Conservation (phyloP, 352 stramenopile genomes). For the Pythium oligandrum region DNA sequence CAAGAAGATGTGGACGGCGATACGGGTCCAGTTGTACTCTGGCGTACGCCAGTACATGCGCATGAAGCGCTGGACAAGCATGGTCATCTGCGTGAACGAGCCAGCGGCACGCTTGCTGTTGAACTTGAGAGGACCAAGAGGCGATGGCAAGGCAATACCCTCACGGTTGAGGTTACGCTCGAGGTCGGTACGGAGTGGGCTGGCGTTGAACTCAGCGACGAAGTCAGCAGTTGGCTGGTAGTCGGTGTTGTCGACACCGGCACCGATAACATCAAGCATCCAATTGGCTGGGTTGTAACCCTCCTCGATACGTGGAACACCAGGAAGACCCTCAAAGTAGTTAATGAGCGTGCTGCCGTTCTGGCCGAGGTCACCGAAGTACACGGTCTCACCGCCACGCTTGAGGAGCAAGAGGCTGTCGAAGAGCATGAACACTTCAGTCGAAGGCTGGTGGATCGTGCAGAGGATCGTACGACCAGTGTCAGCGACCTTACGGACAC, state of each 20-base stretch:
- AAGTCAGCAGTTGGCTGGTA: slow-evolving; percentile 5
- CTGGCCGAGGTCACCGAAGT: slow-evolving; percentile 25
- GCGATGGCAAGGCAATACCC: slow-evolving; percentile 7
- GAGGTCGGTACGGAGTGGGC: slow-evolving; percentile 3
- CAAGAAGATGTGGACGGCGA: slow-evolving; percentile 50
- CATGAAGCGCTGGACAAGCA: slow-evolving; percentile 16
- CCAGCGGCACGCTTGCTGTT: slow-evolving; percentile 17
- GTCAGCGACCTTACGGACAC: slow-evolving; percentile 63
- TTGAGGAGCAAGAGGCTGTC: slow-evolving; percentile 71
- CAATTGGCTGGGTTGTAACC: slow-evolving; percentile 39
- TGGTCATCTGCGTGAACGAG: slow-evolving; percentile 15
- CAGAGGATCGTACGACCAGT: slow-evolving; percentile 64
- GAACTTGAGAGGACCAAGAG: slow-evolving; percentile 12
- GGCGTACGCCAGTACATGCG: slow-evolving; percentile 36
- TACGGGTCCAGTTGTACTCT: slow-evolving; percentile 64
- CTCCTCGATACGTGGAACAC: slow-evolving; percentile 28
- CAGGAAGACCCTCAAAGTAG: slow-evolving; percentile 34
- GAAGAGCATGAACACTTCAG: slow-evolving; percentile 76
- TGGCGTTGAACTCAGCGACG: slow-evolving; percentile 12
- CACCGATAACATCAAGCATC: slow-evolving; percentile 22
- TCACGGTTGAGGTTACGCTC: slow-evolving; percentile 9
- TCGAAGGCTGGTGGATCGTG: slow-evolving; percentile 87
- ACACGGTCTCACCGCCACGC: slow-evolving; percentile 27
- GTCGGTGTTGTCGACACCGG: slow-evolving; percentile 9
- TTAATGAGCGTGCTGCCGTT: slow-evolving; percentile 14